Base-by-base conservation (phyloP, 139 green algal species). In the Choricystis sp. region DNA sequence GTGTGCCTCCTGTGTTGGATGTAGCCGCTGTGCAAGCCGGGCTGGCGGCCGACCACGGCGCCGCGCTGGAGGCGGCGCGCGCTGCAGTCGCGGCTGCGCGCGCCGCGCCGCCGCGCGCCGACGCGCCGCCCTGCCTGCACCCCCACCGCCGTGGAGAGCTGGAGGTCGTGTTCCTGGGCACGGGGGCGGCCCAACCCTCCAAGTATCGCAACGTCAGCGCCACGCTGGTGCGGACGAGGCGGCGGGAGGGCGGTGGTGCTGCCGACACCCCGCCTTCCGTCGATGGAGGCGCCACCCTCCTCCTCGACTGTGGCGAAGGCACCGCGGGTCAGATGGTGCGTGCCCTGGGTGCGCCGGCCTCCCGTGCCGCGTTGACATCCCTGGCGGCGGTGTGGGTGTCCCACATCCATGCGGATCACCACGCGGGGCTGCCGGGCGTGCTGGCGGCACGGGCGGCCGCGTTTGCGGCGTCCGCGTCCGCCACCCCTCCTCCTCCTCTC, bases 351-450 rank as follows among this genome's bases (percentile, higher is more conserved):
- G 40, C 48, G 1, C 66, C 68, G 0, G 65, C 61, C 16, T 56
- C 65, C 2, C 55, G 70, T 9, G 58, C 69, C 0, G 56, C 75
- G 16, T 9, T 83, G 31, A n/a, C 29, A 4, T 26, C 56, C 5
- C 71, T 83, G 58, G 26, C 56, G 19, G 70, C 57, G 2, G 64
- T 97, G 16, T 97, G 88, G 89, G 80, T 99, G 28, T 91, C 76
- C 26, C 93, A 99, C 79, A 94, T 97, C 69, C 93, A 99, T 62
- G 93, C 91, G 2, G 93, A 99, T 73, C 93, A 99, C 75, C 91
- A 98, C 70, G 82, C 86, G 1, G 93, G 90, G 4, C 70, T 98
- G 65, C 79, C 85, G 48, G 63, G 64, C 1, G 57, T 90, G 29
- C 64, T 90, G 24, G 56, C 71, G 1, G 67, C 70, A 9, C 67